Percentiles rank a stretch among this genome's conserved stretches.
phyloP scores from a whole-genome alignment of 1,139 yeast species.

The Nakaseomyces glabratus region DNA sequence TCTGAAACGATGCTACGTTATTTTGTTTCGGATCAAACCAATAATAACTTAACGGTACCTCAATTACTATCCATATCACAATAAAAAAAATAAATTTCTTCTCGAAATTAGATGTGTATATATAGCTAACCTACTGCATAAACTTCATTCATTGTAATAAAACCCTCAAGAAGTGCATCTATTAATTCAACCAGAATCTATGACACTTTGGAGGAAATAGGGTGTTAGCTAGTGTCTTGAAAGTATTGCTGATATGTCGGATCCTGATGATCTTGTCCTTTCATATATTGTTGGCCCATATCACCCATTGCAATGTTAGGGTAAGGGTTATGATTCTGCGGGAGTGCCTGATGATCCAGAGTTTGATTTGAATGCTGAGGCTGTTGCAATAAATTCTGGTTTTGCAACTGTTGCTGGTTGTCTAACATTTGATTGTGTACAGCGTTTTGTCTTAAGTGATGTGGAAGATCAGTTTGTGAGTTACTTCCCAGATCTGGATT shows the following conservation, averaged over 20 bases:
- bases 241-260: slow-evolving; percentile 5
- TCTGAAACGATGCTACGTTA: too few species aligned
- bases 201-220: too few species aligned
- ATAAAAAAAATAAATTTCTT: too few species aligned
- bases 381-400: not conserved
- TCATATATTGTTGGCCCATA: not conserved
- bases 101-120: too few species aligned
- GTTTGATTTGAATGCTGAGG: not conserved
- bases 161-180: too few species aligned
- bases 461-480: not conserved
- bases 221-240: slow-evolving; percentile 4
- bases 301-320: not conserved
- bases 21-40: too few species aligned
- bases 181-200: too few species aligned
- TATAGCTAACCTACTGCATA: too few species aligned
- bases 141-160: too few species aligned
- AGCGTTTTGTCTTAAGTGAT: not conserved
- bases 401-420: not conserved
- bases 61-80: too few species aligned
- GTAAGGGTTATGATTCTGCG: not conserved
- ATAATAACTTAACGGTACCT: too few species aligned
- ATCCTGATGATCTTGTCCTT: slow-evolving; percentile 2
- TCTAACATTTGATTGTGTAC: not conserved
- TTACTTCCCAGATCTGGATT: not conserved
- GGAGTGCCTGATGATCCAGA: slow-evolving; percentile 1